Percentiles rank a stretch among this genome's conserved stretches.
phyloP scores from a whole-genome alignment of 176 grass and related monocot genomes.

The Carex kokanica region DNA sequence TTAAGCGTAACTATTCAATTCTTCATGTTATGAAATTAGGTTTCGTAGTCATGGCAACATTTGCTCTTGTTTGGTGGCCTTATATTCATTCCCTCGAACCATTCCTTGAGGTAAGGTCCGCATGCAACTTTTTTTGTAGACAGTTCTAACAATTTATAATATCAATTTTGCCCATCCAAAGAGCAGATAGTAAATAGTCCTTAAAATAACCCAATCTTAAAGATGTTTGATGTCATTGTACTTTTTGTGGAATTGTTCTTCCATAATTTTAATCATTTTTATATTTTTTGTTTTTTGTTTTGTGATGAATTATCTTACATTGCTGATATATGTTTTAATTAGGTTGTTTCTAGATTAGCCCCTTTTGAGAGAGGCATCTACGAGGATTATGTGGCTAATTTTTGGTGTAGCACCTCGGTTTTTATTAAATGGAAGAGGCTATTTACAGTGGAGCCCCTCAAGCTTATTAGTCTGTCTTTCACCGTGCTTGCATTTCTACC shows the following conservation, averaged over 20 bases:
- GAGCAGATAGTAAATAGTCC: background rate
- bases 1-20: conserved; percentile 59
- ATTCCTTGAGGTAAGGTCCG: conserved; percentile 49
- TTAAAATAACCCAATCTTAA: conserved; percentile 5
- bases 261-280: conserved; percentile 13
- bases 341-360: conserved; percentile 79
- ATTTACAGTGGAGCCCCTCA: conserved; percentile 55
- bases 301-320: conserved; percentile 16
- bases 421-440: conserved; percentile 89
- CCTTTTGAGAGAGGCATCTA: conserved; percentile 95
- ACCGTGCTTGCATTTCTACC: conserved; percentile 78
- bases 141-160: background rate
- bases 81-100: conserved; percentile 74
- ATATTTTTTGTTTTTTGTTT: background rate
- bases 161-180: background rate
- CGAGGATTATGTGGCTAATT: conserved; percentile 95
- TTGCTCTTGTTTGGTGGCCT: conserved; percentile 87
- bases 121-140: background rate
- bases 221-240: background rate
- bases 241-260: background rate
- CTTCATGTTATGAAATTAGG: conserved; percentile 66
- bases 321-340: conserved; percentile 25
- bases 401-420: conserved; percentile 93
- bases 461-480: conserved; percentile 64
- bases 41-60: conserved; percentile 69